phyloP scores from a whole-genome alignment of 768 basidiomycete species.

The Podaxis rugospora region DNA sequence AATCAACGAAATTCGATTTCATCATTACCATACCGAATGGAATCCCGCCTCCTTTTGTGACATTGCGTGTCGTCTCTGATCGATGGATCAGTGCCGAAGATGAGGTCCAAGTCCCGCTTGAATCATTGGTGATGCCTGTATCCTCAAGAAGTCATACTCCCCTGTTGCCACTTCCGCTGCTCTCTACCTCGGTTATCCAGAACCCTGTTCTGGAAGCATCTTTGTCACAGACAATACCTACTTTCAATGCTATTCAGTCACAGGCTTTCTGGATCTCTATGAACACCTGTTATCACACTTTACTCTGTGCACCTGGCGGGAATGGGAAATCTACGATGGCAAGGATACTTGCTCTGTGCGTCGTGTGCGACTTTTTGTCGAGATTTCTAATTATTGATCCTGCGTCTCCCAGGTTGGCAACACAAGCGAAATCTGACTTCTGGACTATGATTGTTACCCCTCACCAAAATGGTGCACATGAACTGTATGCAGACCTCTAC shows the following conservation, averaged over 20 bases:
- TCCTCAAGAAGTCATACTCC: conserved; percentile 52
- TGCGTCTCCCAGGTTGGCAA: conserved; percentile 45
- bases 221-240: conserved; percentile 41
- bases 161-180: conserved; percentile 70
- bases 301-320: conserved; percentile 76
- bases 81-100: conserved; percentile 92
- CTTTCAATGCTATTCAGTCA: conserved; percentile 84
- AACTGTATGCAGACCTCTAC: conserved; percentile 51
- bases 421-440: conserved; percentile 34
- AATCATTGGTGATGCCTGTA: conserved; percentile 72
- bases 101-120: conserved; percentile 57
- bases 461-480: conserved; percentile 48
- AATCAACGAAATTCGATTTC: conserved; percentile 64
- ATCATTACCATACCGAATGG: conserved; percentile 67
- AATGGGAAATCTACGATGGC: conserved; percentile 79
- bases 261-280: conserved; percentile 83
- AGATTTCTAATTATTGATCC: conserved; percentile 10
- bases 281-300: conserved; percentile 59
- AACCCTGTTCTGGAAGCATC: conserved; percentile 40
- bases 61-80: conserved; percentile 81
- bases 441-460: conserved; percentile 67
- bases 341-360: conserved; percentile 71
- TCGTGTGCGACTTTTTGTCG: not conserved
- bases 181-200: conserved; percentile 51
- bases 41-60: conserved; percentile 58